These are phyloP conservation scores for Rosa hybrid DNA, from an alignment of 331 rosid species.

Conservation along the genomic window DNA sequence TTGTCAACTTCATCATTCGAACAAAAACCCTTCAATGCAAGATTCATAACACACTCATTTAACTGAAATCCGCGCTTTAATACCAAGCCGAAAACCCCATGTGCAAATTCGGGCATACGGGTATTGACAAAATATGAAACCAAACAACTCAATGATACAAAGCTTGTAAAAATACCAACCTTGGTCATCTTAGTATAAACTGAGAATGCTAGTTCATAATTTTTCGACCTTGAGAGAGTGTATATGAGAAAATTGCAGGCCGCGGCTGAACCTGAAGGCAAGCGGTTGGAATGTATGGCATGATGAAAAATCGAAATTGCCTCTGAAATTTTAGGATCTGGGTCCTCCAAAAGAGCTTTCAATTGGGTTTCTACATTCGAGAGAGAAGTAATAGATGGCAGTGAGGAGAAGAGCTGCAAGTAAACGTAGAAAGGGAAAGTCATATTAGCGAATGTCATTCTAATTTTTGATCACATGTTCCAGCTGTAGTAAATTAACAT, in stretches of 20 bases:
- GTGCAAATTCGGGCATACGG: constrained; percentile 40
- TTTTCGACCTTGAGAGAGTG: constrained; percentile 46
- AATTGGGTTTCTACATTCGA: constrained; percentile 43
- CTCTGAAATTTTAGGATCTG: constrained; percentile 40
- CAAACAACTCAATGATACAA: constrained; percentile 53
- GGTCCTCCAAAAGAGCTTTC: constrained; percentile 37
- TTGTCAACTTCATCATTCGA: constrained; percentile 37
- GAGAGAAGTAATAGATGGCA: constrained; percentile 27
- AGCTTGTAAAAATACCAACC: constrained; percentile 41
- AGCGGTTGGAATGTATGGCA: constrained; percentile 38
- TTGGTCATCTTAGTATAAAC: constrained; percentile 52
- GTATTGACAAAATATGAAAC: constrained; percentile 51
- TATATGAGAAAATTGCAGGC: constrained; percentile 55
- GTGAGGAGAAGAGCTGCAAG: constrained; percentile 42
- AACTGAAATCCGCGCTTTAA: constrained; percentile 57
- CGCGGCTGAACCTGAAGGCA: constrained; percentile 42
- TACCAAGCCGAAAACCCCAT: constrained; percentile 59
- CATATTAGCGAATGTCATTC: not conserved
- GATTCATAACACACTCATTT: constrained; percentile 42
- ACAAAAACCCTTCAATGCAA: constrained; percentile 64
- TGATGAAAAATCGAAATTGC: constrained; percentile 60
- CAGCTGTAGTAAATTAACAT: not conserved
- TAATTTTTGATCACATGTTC: not conserved
- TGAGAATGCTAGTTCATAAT: constrained; percentile 42
- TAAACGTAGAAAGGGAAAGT: constrained; percentile 18